Evolutionary conservation across 495 filamentous ascomycete genomes (phyloP), one percentile per base, ranked within the genome.

Genomic region (Lichenothelia convexa): DNA sequence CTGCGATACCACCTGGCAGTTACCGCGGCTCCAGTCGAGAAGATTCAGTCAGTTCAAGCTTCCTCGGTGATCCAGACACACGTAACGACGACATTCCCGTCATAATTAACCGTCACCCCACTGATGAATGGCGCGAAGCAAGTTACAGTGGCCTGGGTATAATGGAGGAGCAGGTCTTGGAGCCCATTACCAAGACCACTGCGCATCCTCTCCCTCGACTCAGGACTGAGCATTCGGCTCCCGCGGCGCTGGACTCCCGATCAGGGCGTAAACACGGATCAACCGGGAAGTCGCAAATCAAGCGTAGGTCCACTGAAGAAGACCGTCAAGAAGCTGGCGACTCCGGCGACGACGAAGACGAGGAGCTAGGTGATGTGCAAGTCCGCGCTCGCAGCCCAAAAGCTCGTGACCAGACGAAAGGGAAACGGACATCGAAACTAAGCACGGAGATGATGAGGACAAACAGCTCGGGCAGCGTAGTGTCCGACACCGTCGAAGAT

Each of bases 361-460:
- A 93, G 35, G 85, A 91, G 47, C 68, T 91, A 8, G 81, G 80
- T 6, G 61, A 68, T 37, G 48, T 63, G 18, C 64, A 64, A 21
- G 59, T 65, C 5, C 67, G 73, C 17, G 56, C 68, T 11, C 67
- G 65, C 42, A 76, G 69, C 41, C 75, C 78, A 4, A 61, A 64
- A 27, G 50, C 48, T 21, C 42, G 47, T 15, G n/a, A 22, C 11
- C 20, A 27, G n/a, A n/a, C n/a, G n/a, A n/a, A n/a, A n/a, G n/a
- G n/a, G n/a, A 51, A 51, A 40, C 21, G 75, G 66, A 44, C 43
- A 20, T 91, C 82, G 2, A 93, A 92, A 51, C 67, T 93, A 1
- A 80, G 81, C 2, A 81, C 77, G 24, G 85, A 93, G 56, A 93
- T 93, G 85, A 85, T 93, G 81, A 71, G 85, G 15, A 91, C 83